Evolutionary conservation across 352 stramenopile genomes (phyloP), one percentile per base, ranked within the genome.

Genomic region (Elongisporangium anandrum): DNA sequence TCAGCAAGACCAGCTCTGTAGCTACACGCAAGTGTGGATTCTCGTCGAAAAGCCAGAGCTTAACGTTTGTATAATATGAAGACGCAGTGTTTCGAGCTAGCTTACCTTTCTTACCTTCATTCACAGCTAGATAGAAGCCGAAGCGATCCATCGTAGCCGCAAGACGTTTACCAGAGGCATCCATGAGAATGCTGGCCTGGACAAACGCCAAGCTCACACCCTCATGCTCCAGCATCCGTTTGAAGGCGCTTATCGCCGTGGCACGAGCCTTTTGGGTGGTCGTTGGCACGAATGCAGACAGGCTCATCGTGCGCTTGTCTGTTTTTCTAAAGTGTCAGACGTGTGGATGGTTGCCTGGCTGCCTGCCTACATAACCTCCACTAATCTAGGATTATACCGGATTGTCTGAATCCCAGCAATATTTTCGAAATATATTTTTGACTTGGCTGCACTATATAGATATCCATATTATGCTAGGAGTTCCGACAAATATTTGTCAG

Each of bases 401-500:
- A 57, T 29, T 45, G 45, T 54, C 29, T 7, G 26, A 65, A 61
- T 22, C 15, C 19, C 17, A 6, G 49, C 39, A 52, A 56, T 60
- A 38, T 56, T 10, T 16, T 2, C 22, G n/a, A 38, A 65, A 57
- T 57, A 54, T 65, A 12, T 49, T 39, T 54, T 19, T 20, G 3
- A 54, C 49, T 65, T 56, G 54, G 12, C 20, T 24, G 56, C 49
- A 22, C 47, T 61, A 58, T 49, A n/a, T 10, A 12, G 2, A 50
- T 57, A 57, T 61, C 12, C 60, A 65, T 61, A 65, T 61, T 61
- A 57, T 34, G 1, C 5, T 13, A 20, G 15, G 7, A 20, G 45
- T 64, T 64, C 45, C 52, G 59, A 56, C 59, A 64, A 64, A 64
- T 60, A 64, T 55, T 47, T 60, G 59, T 60, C 53, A 51, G 47